Conservation (phyloP, 495 filamentous ascomycete species). For the Peziza echinospora region DNA sequence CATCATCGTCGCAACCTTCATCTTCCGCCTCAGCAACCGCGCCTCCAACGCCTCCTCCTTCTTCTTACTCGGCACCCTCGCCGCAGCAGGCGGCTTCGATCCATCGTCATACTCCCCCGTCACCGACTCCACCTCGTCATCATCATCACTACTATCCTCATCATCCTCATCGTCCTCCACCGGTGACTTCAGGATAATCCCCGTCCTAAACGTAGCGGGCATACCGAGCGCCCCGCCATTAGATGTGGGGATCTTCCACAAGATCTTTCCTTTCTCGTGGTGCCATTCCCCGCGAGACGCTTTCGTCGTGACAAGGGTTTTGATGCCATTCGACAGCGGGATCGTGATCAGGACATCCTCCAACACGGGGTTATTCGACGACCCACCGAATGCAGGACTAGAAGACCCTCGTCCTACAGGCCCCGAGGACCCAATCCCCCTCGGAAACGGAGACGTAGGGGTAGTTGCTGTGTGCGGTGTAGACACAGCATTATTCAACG, state of each 20-base stretch:
- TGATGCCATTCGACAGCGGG: conserved; percentile 57
- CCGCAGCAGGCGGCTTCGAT: conserved; percentile 30
- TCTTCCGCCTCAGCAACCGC: conserved; percentile 27
- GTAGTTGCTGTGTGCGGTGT: conserved; percentile 17
- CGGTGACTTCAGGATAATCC: conserved; percentile 9
- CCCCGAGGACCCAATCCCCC: conserved; percentile 18
- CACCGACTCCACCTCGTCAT: conserved; percentile 18
- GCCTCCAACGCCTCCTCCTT: conserved; percentile 26
- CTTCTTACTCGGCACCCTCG: conserved; percentile 22
- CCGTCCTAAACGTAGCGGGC: conserved; percentile 35
- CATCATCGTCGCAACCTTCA: conserved; percentile 64
- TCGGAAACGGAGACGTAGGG: conserved; percentile 13
- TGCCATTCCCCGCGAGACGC: conserved; percentile 70
- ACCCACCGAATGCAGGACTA: conserved; percentile 39
- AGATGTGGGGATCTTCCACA: conserved; percentile 66
- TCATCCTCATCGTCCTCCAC: conserved; percentile 35
- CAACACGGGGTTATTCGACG: conserved; percentile 38
- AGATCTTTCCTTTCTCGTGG: conserved; percentile 44
- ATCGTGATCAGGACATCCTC: conserved; percentile 66
- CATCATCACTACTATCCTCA: conserved; percentile 32
- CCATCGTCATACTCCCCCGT: conserved; percentile 36
- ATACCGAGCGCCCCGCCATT: conserved; percentile 38
- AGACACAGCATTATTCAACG: conserved; percentile 37
- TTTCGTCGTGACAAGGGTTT: conserved; percentile 69
- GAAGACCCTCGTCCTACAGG: conserved; percentile 27